Percentiles rank a stretch among this genome's conserved stretches.
phyloP scores from a whole-genome alignment of 495 filamentous ascomycete species.

The Podospora didyma region DNA sequence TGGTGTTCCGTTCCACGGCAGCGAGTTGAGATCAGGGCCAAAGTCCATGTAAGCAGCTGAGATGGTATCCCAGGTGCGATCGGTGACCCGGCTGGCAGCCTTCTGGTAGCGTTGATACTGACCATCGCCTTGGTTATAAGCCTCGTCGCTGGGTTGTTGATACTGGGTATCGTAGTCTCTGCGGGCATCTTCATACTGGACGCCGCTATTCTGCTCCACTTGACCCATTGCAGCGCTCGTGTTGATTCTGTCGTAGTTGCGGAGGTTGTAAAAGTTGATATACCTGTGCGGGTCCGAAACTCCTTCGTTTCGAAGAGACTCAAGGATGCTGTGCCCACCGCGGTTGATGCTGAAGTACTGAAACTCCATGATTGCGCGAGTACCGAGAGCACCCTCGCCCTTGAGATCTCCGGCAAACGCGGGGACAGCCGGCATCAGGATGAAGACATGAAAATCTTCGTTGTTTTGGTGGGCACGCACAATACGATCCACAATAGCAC shows the following conservation, averaged over 20 bases:
- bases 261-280: constrained; percentile 92
- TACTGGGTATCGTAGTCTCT: constrained; percentile 58
- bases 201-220: constrained; percentile 64
- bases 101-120: constrained; percentile 63
- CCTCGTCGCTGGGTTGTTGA: constrained; percentile 17
- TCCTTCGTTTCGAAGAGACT: constrained; percentile 66
- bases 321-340: constrained; percentile 84
- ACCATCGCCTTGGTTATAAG: constrained; percentile 29
- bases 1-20: constrained; percentile 75
- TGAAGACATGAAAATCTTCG: constrained; percentile 77
- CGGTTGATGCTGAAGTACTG: constrained; percentile 74
- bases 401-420: constrained; percentile 87
- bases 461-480: constrained; percentile 66
- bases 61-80: constrained; percentile 68
- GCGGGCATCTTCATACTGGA: constrained; percentile 68
- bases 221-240: constrained; percentile 56
- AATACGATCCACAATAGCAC: constrained; percentile 84
- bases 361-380: constrained; percentile 94
- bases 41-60: constrained; percentile 80
- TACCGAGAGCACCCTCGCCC: constrained; percentile 74
- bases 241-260: constrained; percentile 92
- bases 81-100: constrained; percentile 50
- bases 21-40: constrained; percentile 67
- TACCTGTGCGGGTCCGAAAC: constrained; percentile 67
- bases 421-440: constrained; percentile 84